Conservation (phyloP, 2,329 filamentous ascomycete genomes). For the Elsinoe perseae region DNA sequence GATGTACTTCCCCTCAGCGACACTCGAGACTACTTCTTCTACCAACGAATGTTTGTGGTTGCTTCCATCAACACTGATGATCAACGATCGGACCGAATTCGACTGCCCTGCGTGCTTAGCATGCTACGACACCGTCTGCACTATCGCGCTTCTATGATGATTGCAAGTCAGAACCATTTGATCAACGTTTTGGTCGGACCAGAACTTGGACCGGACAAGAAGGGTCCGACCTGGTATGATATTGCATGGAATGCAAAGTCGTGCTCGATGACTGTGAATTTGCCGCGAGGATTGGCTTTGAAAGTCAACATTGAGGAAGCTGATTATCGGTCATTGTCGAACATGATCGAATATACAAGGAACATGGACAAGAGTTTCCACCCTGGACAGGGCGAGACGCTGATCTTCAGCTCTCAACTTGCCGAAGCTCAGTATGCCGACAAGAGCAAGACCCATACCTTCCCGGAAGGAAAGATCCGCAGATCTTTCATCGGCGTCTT, state of each 20-base stretch:
- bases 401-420: slow-evolving; percentile 62
- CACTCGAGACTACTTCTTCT: slow-evolving; percentile 64
- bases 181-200: slow-evolving; percentile 65
- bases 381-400: slow-evolving; percentile 59
- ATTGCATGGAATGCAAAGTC: slow-evolving; percentile 68
- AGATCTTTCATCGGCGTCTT: slow-evolving; percentile 69
- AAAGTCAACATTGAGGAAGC: slow-evolving; percentile 62
- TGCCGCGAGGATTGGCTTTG: slow-evolving; percentile 69
- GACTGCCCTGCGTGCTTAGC: slow-evolving; percentile 67
- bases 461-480: slow-evolving; percentile 65
- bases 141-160: slow-evolving; percentile 60
- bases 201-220: slow-evolving; percentile 43
- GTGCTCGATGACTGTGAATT: slow-evolving; percentile 56
- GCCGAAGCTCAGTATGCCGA: slow-evolving; percentile 77
- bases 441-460: slow-evolving; percentile 59
- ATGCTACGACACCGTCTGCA: slow-evolving; percentile 63
- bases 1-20: slow-evolving; percentile 73
- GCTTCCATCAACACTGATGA: slow-evolving; percentile 67
- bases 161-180: slow-evolving; percentile 72
- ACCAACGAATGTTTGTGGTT: slow-evolving; percentile 68
- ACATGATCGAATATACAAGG: slow-evolving; percentile 75
- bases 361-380: slow-evolving; percentile 66
- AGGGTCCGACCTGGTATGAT: slow-evolving; percentile 71
- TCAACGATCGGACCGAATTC: slow-evolving; percentile 57
- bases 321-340: slow-evolving; percentile 74